These are phyloP conservation scores for Cyamopsis tetragonoloba DNA, from an alignment of 306 rosid genomes.

Conservation along the genomic window DNA sequence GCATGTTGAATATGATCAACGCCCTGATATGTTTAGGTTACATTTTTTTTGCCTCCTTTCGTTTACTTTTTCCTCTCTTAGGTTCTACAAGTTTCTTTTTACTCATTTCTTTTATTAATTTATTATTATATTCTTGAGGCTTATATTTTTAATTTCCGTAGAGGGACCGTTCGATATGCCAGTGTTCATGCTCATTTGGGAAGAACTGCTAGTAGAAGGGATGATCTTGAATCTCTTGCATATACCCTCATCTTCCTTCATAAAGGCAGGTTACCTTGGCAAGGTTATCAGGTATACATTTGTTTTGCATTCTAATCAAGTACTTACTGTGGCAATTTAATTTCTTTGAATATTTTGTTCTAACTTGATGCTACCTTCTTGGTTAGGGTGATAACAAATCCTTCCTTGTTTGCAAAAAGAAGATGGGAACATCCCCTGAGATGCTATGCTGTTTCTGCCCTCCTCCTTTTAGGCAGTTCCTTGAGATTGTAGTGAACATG, in stretches of 20 bases:
- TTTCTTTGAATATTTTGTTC: conserved; percentile 10
- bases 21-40: conserved; percentile 97
- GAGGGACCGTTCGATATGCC: conserved; percentile 97
- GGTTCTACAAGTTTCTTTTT: conserved; percentile 4
- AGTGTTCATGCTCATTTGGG: conserved; percentile 97
- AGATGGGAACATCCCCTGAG: conserved; percentile 97
- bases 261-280: conserved; percentile 91
- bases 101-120: conserved; percentile 42
- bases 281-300: conserved; percentile 75
- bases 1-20: conserved; percentile 96
- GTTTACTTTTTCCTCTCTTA: neutral
- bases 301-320: conserved; percentile 11
- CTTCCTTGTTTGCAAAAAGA: conserved; percentile 90
- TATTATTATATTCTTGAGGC: conserved; percentile 27
- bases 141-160: conserved; percentile 18
- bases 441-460: conserved; percentile 95
- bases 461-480: conserved; percentile 78
- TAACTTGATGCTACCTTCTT: neutral
- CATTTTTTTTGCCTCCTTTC: neutral
- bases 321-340: neutral
- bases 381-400: conserved; percentile 88
- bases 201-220: conserved; percentile 97
- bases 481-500: conserved; percentile 92
- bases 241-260: conserved; percentile 89
- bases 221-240: conserved; percentile 94